Evolutionary conservation across 164 flowering plant genomes (phyloP).

Genomic region (Vitis rupestris): DNA sequence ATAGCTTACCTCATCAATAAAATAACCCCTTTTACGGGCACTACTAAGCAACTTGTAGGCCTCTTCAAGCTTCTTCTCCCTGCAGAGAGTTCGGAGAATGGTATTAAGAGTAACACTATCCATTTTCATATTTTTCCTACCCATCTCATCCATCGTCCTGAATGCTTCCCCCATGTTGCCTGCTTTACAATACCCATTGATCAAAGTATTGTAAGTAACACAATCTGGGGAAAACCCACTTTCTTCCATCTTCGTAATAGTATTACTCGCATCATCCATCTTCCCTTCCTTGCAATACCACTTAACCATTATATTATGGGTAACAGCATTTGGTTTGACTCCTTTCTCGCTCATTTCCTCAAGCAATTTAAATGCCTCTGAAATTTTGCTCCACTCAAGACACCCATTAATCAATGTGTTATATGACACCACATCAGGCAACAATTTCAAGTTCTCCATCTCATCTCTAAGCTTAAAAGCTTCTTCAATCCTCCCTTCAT

Average conservation of each 20-base stretch:
- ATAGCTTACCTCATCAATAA: conserved; percentile 72
- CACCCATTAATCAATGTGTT: conserved; percentile 79
- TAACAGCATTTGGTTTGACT: conserved; percentile 45
- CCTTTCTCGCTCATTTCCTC: conserved; percentile 67
- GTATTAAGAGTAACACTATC: conserved; percentile 64
- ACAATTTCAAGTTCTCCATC: conserved; percentile 63
- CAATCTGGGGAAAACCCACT: conserved; percentile 59
- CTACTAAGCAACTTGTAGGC: conserved; percentile 51
- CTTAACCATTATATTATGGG: conserved; percentile 64
- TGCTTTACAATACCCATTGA: conserved; percentile 55
- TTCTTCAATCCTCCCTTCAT: conserved; percentile 56
- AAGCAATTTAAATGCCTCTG: conserved; percentile 47
- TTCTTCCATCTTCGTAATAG: conserved; percentile 54
- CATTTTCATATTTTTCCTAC: conserved; percentile 62
- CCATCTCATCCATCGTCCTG: conserved; percentile 70
- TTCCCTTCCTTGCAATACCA: conserved; percentile 65
- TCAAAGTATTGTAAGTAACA: conserved; percentile 77
- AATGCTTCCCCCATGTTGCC: conserved; percentile 65
- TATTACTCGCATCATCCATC: conserved; percentile 59
- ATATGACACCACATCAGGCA: conserved; percentile 76
- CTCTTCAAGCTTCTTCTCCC: conserved; percentile 54
- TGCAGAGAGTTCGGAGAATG: conserved; percentile 53
- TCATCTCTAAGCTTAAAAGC: conserved; percentile 59
- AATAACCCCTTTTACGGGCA: conserved; percentile 59
- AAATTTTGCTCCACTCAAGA: conserved; percentile 32